phyloP scores from a whole-genome alignment of 2,329 filamentous ascomycete species.

The Trichoderma asperellum region DNA sequence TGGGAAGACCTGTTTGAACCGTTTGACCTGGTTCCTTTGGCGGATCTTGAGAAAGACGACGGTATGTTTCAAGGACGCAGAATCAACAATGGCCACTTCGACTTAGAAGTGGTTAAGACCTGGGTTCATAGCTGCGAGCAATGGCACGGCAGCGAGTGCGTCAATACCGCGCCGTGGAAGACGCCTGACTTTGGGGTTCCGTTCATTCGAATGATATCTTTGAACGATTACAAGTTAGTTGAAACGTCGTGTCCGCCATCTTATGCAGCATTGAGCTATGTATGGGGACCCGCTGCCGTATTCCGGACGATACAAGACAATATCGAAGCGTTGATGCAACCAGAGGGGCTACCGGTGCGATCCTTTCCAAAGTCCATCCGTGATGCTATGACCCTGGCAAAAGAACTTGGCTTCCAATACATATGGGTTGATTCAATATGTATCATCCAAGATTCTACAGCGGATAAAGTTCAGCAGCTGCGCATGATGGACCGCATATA shows the following conservation, averaged over 20 bases:
- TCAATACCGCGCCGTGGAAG: constrained; percentile 18
- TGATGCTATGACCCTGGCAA: constrained; percentile 26
- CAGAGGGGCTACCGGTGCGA: neutral
- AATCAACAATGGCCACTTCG: neutral
- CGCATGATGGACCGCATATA: constrained; percentile 28
- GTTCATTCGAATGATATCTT: constrained; percentile 25
- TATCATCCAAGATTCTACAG: constrained; percentile 27
- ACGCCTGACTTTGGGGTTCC: constrained; percentile 15
- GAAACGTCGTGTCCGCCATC: constrained; percentile 11
- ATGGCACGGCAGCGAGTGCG: constrained; percentile 22
- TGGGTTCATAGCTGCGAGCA: constrained; percentile 15
- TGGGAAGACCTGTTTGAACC: constrained; percentile 24
- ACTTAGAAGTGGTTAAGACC: neutral
- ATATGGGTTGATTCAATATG: constrained; percentile 30
- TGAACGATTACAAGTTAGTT: constrained; percentile 13
- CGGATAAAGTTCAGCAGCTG: constrained; percentile 21
- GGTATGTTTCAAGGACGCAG: neutral
- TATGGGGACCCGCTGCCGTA: constrained; percentile 17
- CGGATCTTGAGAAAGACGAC: neutral
- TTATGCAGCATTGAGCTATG: constrained; percentile 26
- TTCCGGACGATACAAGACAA: constrained; percentile 23
- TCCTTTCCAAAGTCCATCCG: constrained; percentile 24
- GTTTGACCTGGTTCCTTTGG: constrained; percentile 22
- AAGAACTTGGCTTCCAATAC: constrained; percentile 25
- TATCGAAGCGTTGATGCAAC: constrained; percentile 9